Evolutionary conservation across 2,329 filamentous ascomycete genomes (phyloP).

Genomic region (Atkinsonella hypoxylon): DNA sequence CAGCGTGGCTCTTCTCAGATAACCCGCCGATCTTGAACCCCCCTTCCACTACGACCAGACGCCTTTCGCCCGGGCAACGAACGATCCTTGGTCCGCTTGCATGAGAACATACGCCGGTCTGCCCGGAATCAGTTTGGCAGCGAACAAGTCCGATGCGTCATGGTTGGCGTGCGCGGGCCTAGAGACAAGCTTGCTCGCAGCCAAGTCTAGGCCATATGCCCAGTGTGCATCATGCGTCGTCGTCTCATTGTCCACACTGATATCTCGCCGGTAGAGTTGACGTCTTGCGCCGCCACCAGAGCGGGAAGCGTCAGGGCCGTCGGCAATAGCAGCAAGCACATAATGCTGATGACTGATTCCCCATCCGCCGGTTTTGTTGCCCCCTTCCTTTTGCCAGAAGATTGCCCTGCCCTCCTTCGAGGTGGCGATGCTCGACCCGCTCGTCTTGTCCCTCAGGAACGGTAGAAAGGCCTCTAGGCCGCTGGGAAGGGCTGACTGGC

Average conservation of each 20-base stretch:
- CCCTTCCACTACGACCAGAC: too few species aligned
- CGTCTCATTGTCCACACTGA: conserved; percentile 41
- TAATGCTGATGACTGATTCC: conserved; percentile 47
- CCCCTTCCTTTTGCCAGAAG: conserved; percentile 36
- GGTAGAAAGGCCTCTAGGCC: conserved; percentile 44
- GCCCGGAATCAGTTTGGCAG: neutral
- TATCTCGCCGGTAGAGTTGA: conserved; percentile 44
- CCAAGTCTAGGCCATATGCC: neutral
- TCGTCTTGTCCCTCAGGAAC: conserved; percentile 12
- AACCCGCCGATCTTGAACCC: too few species aligned
- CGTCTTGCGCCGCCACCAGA: conserved; percentile 8
- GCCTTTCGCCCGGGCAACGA: too few species aligned
- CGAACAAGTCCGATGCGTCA: neutral
- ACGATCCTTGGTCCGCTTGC: too few species aligned
- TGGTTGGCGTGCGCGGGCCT: neutral
- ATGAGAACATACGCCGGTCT: too few species aligned
- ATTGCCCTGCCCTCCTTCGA: conserved; percentile 44
- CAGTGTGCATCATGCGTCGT: conserved; percentile 34
- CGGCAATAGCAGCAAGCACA: conserved; percentile 14
- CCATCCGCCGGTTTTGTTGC: conserved; percentile 34
- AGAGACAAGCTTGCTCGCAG: neutral
- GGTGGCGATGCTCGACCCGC: conserved; percentile 29
- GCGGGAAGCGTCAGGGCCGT: too few species aligned
- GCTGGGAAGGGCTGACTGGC: conserved; percentile 38
- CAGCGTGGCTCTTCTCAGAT: too few species aligned